Evolutionary conservation across 2,329 filamentous ascomycete genomes (phyloP).

Genomic region (Periconia macrospinosa): DNA sequence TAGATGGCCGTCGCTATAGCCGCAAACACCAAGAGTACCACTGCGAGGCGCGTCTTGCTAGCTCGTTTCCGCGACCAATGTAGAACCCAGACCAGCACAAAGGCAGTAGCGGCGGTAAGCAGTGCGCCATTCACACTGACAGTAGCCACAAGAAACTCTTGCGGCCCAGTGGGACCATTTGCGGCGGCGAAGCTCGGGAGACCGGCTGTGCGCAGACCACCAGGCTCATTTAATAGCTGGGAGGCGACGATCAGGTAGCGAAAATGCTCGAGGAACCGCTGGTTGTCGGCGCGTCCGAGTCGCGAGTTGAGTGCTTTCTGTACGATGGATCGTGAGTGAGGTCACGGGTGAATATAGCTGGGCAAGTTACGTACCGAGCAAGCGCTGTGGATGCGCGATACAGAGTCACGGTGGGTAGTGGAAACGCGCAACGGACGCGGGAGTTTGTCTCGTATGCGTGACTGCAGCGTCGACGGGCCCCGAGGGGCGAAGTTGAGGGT

Average conservation of each 20-base stretch:
- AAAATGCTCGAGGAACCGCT: slow-evolving; percentile 87
- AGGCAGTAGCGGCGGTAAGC: slow-evolving; percentile 64
- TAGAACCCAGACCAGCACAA: slow-evolving; percentile 66
- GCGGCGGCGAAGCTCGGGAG: slow-evolving; percentile 27
- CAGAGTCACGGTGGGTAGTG: slow-evolving; percentile 38
- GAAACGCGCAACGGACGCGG: slow-evolving; percentile 50
- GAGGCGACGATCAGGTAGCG: slow-evolving; percentile 92
- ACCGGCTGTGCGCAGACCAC: slow-evolving; percentile 39
- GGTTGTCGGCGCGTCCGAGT: slow-evolving; percentile 76
- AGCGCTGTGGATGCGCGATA: slow-evolving; percentile 41
- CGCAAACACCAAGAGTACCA: slow-evolving; percentile 54
- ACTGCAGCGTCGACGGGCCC: slow-evolving; percentile 52
- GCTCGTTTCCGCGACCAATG: slow-evolving; percentile 67
- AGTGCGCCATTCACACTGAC: slow-evolving; percentile 68
- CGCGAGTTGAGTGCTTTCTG: slow-evolving; percentile 71
- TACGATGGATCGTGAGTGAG: slow-evolving; percentile 15
- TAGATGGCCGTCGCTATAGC: slow-evolving; percentile 64
- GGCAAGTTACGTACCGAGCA: slow-evolving; percentile 36
- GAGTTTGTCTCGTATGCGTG: slow-evolving; percentile 52
- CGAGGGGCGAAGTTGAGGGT: slow-evolving; percentile 52
- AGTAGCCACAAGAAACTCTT: slow-evolving; percentile 45
- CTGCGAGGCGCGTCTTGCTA: slow-evolving; percentile 58
- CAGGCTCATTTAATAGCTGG: slow-evolving; percentile 73
- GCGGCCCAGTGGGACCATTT: slow-evolving; percentile 24
- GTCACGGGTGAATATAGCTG: not conserved